These are phyloP conservation scores for Salix udensis DNA, from an alignment of 345 rosid genomes.

Conservation along the genomic window DNA sequence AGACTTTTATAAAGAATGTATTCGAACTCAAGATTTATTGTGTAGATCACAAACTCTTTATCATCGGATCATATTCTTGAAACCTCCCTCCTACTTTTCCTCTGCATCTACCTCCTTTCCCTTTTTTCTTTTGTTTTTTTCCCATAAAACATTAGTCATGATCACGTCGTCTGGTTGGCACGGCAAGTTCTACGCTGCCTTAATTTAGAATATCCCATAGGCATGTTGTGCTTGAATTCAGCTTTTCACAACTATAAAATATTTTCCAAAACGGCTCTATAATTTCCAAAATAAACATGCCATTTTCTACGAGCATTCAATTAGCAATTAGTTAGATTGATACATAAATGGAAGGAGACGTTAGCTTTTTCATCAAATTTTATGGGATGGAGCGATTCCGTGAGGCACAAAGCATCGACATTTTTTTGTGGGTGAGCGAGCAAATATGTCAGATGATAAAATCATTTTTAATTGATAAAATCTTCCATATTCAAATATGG, in stretches of 20 bases:
- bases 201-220: neutral
- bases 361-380: too few relatives aligned
- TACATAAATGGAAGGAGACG: neutral
- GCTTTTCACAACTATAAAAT: neutral
- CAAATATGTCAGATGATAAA: too few relatives aligned
- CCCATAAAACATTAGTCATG: neutral
- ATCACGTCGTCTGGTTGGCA: neutral
- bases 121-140: too few relatives aligned
- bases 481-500: neutral
- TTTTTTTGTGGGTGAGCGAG: too few relatives aligned
- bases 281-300: neutral
- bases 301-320: neutral
- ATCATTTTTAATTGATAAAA: too few relatives aligned
- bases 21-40: rapidly evolving
- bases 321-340: neutral
- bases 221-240: neutral
- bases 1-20: rapidly evolving
- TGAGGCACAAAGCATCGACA: too few relatives aligned
- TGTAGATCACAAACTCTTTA: too few relatives aligned
- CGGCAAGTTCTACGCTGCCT: neutral
- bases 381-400: too few relatives aligned
- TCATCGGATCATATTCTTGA: too few relatives aligned
- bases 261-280: neutral
- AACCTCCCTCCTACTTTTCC: too few relatives aligned
- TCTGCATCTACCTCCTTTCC: neutral